Percentiles rank a stretch among this genome's conserved stretches.
These are phyloP conservation scores for Tylopilus rubrobrunneus DNA, from an alignment of 768 basidiomycete species.

Conservation along the genomic window DNA sequence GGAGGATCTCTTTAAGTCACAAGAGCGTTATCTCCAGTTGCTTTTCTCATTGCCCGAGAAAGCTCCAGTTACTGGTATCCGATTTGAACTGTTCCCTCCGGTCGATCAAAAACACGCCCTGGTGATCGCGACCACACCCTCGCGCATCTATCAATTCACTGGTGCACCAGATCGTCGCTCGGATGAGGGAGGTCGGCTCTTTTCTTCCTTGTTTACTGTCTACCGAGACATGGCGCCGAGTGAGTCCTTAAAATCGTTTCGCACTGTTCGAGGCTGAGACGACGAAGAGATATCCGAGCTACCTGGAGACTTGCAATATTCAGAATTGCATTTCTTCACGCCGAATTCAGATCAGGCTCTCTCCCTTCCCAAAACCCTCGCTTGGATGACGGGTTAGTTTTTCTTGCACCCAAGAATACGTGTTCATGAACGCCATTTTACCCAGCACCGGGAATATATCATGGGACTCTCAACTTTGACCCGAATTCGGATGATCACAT, in stretches of 20 bases:
- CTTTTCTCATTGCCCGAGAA: slow-evolving; percentile 78
- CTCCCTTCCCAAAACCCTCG: slow-evolving; percentile 69
- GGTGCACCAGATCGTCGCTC: slow-evolving; percentile 62
- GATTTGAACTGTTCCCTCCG: slow-evolving; percentile 72
- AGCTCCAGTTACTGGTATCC: slow-evolving; percentile 80
- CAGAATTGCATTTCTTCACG: slow-evolving; percentile 79
- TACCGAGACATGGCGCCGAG: slow-evolving; percentile 81
- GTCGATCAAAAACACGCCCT: slow-evolving; percentile 59
- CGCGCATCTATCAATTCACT: slow-evolving; percentile 87
- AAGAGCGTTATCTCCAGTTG: slow-evolving; percentile 71
- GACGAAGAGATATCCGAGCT: slow-evolving; percentile 82
- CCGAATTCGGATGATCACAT: slow-evolving; percentile 69
- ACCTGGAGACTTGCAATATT: slow-evolving; percentile 70
- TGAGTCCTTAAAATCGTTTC: slow-evolving; percentile 36
- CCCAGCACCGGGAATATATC: slow-evolving; percentile 83
- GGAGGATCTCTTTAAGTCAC: slow-evolving; percentile 89
- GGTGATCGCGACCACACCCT: slow-evolving; percentile 79
- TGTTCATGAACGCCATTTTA: neutral
- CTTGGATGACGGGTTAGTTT: slow-evolving; percentile 85
- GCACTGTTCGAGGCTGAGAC: slow-evolving; percentile 18
- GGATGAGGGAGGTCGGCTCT: slow-evolving; percentile 75
- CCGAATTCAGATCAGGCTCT: slow-evolving; percentile 65
- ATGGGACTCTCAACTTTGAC: slow-evolving; percentile 72
- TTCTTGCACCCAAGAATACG: neutral
- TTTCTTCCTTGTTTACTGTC: slow-evolving; percentile 65